phyloP scores from a whole-genome alignment of 2,329 filamentous ascomycete genomes.

The Cladophialophora bantiana region DNA sequence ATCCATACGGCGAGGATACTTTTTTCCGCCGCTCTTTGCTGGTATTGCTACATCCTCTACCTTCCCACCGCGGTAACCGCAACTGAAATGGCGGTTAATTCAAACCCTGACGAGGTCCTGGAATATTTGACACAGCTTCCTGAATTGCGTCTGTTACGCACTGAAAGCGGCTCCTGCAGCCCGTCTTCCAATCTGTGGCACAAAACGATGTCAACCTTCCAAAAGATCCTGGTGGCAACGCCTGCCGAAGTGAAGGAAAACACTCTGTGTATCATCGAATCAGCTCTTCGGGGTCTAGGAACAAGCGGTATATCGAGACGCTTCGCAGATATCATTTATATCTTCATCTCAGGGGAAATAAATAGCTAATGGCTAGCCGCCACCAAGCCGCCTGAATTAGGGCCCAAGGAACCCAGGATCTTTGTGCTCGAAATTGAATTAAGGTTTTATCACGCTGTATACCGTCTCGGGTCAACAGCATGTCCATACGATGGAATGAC shows the following conservation, averaged over 20 bases:
- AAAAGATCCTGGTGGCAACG: not conserved
- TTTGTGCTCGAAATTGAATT: too few relatives aligned
- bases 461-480: too few relatives aligned
- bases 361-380: not conserved
- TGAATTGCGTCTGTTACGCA: conserved; percentile 1
- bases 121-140: conserved; percentile 3
- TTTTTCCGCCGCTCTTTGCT: conserved; percentile 28
- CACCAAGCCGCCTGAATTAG: too few relatives aligned
- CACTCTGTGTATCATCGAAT: conserved; percentile 15
- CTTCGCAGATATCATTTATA: conserved; percentile 13
- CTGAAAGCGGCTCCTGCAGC: not conserved
- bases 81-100: not conserved
- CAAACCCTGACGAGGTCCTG: not conserved
- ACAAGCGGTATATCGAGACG: conserved; percentile 8
- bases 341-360: conserved; percentile 10
- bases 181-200: not conserved
- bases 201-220: not conserved
- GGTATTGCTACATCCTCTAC: conserved; percentile 12
- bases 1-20: conserved; percentile 21
- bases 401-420: too few relatives aligned
- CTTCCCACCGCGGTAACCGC: not conserved
- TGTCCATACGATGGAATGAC: too few relatives aligned
- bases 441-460: too few relatives aligned
- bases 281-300: conserved; percentile 3
- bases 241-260: conserved; percentile 15